These are phyloP conservation scores for Garcia nutans DNA, from an alignment of 345 rosid species.

Conservation along the genomic window DNA sequence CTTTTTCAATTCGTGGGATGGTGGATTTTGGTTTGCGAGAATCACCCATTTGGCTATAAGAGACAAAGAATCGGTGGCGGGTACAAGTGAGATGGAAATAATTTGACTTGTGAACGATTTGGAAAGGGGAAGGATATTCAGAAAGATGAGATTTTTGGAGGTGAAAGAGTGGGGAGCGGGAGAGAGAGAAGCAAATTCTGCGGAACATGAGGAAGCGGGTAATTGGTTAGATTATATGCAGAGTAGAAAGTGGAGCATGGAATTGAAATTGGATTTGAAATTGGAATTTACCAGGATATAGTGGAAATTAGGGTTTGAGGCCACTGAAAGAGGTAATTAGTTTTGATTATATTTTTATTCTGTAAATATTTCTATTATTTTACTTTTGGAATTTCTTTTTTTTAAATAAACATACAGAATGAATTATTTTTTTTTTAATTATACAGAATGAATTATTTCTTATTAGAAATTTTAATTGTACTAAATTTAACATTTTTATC, in stretches of 20 bases:
- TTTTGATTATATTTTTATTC: background rate
- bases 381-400: too few species aligned
- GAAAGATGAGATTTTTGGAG: conserved; percentile 19
- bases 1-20: conserved; percentile 44
- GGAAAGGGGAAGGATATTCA: conserved; percentile 12
- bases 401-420: too few species aligned
- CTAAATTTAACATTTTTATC: too few species aligned
- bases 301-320: conserved; percentile 8
- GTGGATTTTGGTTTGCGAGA: conserved; percentile 39
- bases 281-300: background rate
- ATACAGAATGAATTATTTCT: too few species aligned
- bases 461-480: too few species aligned
- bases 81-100: background rate
- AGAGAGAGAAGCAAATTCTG: conserved; percentile 38
- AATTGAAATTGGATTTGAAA: background rate
- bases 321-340: too few species aligned
- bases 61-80: conserved; percentile 27
- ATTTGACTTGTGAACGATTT: conserved; percentile 3
- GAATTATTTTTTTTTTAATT: too few species aligned
- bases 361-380: too few species aligned
- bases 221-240: background rate
- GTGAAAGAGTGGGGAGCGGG: conserved; percentile 26
- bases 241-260: conserved; percentile 2
- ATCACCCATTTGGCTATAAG: conserved; percentile 51
- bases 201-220: conserved; percentile 44